Base-by-base conservation (phyloP, 768 basidiomycete genomes). In the Mycena floridula region DNA sequence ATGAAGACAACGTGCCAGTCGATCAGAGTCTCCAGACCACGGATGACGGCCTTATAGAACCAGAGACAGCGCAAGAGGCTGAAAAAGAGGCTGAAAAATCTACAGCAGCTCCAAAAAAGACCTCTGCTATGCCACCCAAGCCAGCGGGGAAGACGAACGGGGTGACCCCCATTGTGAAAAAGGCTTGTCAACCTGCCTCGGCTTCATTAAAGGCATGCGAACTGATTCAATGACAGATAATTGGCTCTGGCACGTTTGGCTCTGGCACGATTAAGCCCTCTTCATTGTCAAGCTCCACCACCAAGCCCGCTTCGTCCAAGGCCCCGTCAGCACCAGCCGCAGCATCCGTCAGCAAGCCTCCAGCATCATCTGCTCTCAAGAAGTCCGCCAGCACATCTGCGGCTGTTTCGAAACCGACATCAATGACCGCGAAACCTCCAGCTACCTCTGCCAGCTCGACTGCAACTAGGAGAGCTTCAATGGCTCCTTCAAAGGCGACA, bases 201-300 rank as follows among this genome's bases (percentile, higher is more conserved):
- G 49, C 47, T 37, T 46, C 22, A 46, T 45, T 40, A 40, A 52
- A 37, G 37, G 22, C 43, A 54, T 54, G 45, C 55, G 25, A 18
- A 47, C 45, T 30, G 39, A 55, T 49, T 57, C 54, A 48, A 44
- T 51, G 51, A 28, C 57, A 87, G 85, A 73, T 82, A 46, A 66
- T 81, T 54, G 79, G 66, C 61, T 75, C 81, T 46, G 79, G 81
- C 49, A 82, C 82, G 50, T 81, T 82, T 67, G 77, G 80, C 50
- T 53, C 74, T 58, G 79, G 81, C 50, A 53, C 68, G 45, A 64
- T 75, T 42, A 82, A 76, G 61, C 51, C 64, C 39, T 65, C 69
- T 32, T 47, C 62, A 15, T 39, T 35, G 32, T 35, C 18, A 7
- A 15, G 7, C 32, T 15, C 13, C 15, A 13, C 18, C 32, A 49